Conservation (phyloP, 768 basidiomycete genomes). For the Kondoa malvinella region DNA sequence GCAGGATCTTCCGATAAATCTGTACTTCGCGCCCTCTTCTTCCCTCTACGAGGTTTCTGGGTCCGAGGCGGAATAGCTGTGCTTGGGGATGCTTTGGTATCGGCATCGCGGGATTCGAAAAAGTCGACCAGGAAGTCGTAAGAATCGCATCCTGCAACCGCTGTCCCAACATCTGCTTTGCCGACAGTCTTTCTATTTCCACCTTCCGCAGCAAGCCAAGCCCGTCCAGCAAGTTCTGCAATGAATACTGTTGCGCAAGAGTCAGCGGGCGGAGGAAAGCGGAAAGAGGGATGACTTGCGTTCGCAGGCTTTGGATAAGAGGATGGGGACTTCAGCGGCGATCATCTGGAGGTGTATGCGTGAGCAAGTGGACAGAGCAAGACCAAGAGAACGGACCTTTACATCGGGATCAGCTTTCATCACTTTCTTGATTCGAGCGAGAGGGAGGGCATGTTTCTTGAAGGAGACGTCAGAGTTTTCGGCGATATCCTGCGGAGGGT, state of each 20-base stretch:
- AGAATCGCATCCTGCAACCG: not conserved
- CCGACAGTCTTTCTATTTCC: conserved; percentile 92
- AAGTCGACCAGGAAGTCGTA: not conserved
- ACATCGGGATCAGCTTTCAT: conserved; percentile 53
- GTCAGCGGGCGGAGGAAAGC: conserved; percentile 2
- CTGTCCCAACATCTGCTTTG: conserved; percentile 48
- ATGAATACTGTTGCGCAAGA: conserved; percentile 64
- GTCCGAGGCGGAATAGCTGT: too few species aligned
- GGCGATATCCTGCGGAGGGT: conserved; percentile 14
- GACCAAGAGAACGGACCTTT: conserved; percentile 45
- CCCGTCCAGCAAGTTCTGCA: conserved; percentile 83
- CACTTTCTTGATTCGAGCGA: conserved; percentile 88
- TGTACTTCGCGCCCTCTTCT: not conserved
- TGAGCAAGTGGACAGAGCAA: not conserved
- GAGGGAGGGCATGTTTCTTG: conserved; percentile 57
- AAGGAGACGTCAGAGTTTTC: conserved; percentile 26
- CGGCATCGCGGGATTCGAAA: not conserved
- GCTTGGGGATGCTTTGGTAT: too few species aligned
- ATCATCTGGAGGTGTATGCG: conserved; percentile 55
- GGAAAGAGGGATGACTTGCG: conserved; percentile 42
- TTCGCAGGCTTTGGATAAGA: conserved; percentile 97
- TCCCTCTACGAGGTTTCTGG: not conserved
- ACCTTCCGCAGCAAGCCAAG: conserved; percentile 44
- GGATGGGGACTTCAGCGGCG: conserved; percentile 89
- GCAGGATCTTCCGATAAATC: not conserved